Percentiles rank a stretch among this genome's conserved stretches.
Conservation (phyloP, 176 grass and related monocot species). For the Hordeum vulgare region DNA sequence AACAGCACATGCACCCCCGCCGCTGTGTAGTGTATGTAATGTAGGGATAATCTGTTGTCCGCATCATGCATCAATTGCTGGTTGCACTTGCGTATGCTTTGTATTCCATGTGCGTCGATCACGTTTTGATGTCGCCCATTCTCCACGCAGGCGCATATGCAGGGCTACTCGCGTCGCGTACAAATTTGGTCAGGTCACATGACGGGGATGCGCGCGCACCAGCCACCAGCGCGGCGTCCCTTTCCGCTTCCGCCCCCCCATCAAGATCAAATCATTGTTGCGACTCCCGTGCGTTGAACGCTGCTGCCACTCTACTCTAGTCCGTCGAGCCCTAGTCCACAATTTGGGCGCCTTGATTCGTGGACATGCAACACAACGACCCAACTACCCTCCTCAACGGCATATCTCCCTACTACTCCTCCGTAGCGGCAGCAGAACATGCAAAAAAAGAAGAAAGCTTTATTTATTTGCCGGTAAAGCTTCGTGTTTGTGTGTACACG, state of each 20-base stretch:
- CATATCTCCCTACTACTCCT: too few species aligned
- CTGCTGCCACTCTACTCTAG: background rate
- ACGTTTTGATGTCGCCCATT: background rate
- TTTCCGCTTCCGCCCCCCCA: background rate
- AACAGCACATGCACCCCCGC: too few species aligned
- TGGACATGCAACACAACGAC: background rate
- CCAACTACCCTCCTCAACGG: background rate
- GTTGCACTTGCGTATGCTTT: background rate
- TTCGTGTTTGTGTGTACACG: background rate
- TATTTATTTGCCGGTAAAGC: too few species aligned
- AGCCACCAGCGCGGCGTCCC: background rate
- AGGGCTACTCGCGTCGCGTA: background rate
- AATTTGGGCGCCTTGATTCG: background rate
- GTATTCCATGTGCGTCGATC: background rate
- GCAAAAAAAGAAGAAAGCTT: too few species aligned
- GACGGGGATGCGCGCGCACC: background rate
- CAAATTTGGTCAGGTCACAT: background rate
- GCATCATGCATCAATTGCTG: background rate
- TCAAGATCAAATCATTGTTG: background rate
- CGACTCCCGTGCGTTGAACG: background rate
- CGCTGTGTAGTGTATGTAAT: too few species aligned
- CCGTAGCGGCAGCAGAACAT: too few species aligned
- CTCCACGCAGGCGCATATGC: background rate
- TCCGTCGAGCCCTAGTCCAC: background rate
- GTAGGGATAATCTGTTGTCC: too few species aligned